Conservation (phyloP, 2,329 filamentous ascomycete species). For the Gremmenia infestans region DNA sequence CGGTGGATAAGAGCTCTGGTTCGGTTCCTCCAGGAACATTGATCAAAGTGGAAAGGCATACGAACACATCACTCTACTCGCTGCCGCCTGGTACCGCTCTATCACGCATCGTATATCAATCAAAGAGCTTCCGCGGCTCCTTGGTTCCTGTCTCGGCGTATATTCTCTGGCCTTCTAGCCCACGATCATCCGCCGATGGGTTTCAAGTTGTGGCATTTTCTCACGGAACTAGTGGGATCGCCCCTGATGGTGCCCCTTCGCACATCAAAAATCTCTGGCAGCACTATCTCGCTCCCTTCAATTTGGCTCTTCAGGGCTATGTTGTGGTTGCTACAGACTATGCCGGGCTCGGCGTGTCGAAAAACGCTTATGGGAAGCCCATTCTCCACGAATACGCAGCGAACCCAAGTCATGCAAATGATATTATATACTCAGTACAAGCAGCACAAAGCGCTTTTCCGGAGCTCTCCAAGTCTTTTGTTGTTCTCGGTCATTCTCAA, state of each 20-base stretch:
- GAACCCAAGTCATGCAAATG: conserved; percentile 36
- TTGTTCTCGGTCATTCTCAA: conserved; percentile 43
- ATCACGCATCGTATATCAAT: conserved; percentile 3
- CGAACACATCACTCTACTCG: neutral
- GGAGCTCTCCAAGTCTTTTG: conserved; percentile 34
- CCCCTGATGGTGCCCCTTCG: conserved; percentile 37
- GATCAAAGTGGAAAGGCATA: neutral
- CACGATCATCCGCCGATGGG: neutral
- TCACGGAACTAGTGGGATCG: conserved; percentile 42
- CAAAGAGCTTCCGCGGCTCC: neutral
- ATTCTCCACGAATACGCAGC: conserved; percentile 40
- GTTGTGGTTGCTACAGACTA: conserved; percentile 43
- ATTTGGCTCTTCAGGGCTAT: conserved; percentile 38
- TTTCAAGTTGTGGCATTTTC: conserved; percentile 9
- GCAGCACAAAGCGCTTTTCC: conserved; percentile 41
- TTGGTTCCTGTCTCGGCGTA: conserved; percentile 2
- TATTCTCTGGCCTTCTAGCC: conserved; percentile 2
- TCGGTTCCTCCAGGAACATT: neutral
- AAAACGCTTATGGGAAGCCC: conserved; percentile 28
- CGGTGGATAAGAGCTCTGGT: neutral
- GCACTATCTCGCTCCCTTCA: conserved; percentile 36
- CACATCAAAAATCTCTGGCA: conserved; percentile 38
- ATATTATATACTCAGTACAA: conserved; percentile 38
- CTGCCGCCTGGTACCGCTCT: conserved; percentile 1
- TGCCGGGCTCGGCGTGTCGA: conserved; percentile 39